Percentiles rank a stretch among this genome's conserved stretches.
Conservation (phyloP, 1,139 yeast species). For the Blastobotrys aristatus region DNA sequence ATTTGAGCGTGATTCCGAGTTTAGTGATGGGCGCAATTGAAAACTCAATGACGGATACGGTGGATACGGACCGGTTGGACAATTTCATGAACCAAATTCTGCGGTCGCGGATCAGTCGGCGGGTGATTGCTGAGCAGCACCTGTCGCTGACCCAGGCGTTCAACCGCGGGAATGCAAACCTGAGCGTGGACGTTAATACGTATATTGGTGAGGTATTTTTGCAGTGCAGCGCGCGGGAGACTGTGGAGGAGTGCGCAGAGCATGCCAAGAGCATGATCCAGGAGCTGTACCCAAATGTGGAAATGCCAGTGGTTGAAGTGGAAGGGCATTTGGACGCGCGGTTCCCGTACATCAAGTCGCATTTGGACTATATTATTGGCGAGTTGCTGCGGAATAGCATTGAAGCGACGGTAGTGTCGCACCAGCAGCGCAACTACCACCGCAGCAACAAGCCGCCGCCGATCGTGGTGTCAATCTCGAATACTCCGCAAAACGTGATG, state of each 20-base stretch:
- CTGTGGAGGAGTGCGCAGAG: constrained; percentile 52
- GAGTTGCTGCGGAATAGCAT: constrained; percentile 80
- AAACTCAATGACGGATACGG: constrained; percentile 57
- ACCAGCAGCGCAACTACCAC: constrained; percentile 31
- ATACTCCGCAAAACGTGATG: constrained; percentile 59
- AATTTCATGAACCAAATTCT: constrained; percentile 68
- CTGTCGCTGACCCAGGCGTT: constrained; percentile 67
- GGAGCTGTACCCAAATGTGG: constrained; percentile 45
- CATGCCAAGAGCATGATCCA: constrained; percentile 41
- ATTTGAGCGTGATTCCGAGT: constrained; percentile 75
- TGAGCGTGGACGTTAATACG: constrained; percentile 36
- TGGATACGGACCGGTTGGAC: constrained; percentile 63
- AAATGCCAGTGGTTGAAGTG: constrained; percentile 67
- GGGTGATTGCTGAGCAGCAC: constrained; percentile 90
- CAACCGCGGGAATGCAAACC: constrained; percentile 31
- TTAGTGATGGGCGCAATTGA: constrained; percentile 91
- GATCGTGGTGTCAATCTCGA: constrained; percentile 62
- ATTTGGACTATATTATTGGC: constrained; percentile 77
- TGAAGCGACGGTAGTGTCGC: constrained; percentile 64
- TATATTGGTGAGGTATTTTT: constrained; percentile 85
- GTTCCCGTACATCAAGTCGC: constrained; percentile 82
- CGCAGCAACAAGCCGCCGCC: constrained; percentile 49
- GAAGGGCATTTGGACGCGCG: constrained; percentile 57
- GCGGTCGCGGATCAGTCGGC: constrained; percentile 79
- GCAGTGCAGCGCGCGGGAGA: constrained; percentile 69